Base-by-base conservation (phyloP, 768 basidiomycete genomes). In the Steccherinum ochraceum region DNA sequence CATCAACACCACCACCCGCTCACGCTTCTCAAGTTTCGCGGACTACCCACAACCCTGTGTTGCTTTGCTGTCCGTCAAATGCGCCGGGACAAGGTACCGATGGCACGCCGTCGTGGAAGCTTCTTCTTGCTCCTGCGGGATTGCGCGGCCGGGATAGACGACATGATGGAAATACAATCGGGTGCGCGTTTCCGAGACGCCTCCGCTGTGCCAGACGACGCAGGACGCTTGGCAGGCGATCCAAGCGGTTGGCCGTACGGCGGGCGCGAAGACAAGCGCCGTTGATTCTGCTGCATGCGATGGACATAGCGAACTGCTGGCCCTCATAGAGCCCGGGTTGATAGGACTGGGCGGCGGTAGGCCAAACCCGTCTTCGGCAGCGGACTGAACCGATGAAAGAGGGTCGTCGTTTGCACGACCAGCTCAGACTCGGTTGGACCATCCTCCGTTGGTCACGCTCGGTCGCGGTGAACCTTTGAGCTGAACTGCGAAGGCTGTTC, bases 391-490 rank as follows among this genome's bases (percentile, higher is more conserved):
- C 42, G 46, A 49, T 56, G 46, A 16, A n/a, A 39, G 11, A 39
- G 35, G n/a, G 11, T 27, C 46, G n/a, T n/a, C n/a, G 1, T 46
- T 24, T 0, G 89, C 20, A 78, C 72, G 27, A 91, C 73, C 12
- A 89, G 77, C 67, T 89, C 85, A 56, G 91, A 91, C 56, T 90
- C 88, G 73, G 83, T 84, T 61, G 89, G 84, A 61, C 86, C 71
- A 89, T 73, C 1, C 78, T 80, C 56, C 86, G 79, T 35, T 71
- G 68, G 4, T 77, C 72, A 16, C 50, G 46, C 26, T 67, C 46
- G 53, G 58, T 7, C 47, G 52, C 53, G n/a, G 52, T 54, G 12
- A 59, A 45, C 26, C 58, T 60, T 45, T 55, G 35, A 10, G 57
- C 60, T 12, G 61, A 57, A 61, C 57, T 59, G 45, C 65, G 57